A percentile compares a stretch with the other conserved stretches of the same genome.
These are phyloP conservation scores for Salix koriyanagi DNA, from an alignment of 345 rosid genomes.

Conservation along the genomic window DNA sequence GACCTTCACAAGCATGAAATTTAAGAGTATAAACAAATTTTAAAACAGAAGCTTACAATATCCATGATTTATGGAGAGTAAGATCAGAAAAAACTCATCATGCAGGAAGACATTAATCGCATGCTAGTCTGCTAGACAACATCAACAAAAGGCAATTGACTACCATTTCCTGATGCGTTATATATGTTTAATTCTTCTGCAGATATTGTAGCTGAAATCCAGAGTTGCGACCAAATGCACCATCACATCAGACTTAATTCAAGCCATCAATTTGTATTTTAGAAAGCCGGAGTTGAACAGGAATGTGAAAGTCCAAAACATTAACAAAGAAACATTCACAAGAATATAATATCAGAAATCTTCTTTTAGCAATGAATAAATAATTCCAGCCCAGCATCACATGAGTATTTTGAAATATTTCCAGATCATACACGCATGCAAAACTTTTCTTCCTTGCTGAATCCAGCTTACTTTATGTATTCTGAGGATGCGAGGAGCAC, in stretches of 20 bases:
- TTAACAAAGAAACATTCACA: background rate
- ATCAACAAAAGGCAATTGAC: background rate
- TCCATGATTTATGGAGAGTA: background rate
- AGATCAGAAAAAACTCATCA: background rate
- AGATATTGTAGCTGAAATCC: background rate
- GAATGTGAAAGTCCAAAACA: background rate
- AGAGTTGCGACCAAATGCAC: background rate
- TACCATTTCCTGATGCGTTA: background rate
- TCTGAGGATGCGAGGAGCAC: slow-evolving; percentile 98
- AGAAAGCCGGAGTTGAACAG: background rate
- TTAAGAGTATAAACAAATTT: background rate
- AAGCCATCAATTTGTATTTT: background rate
- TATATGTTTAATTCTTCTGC: background rate
- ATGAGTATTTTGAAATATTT: background rate
- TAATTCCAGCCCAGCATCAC: background rate
- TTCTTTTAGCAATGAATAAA: background rate
- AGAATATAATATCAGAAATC: background rate
- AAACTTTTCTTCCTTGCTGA: slow-evolving; percentile 1
- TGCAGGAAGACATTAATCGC: background rate
- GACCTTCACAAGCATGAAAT: background rate
- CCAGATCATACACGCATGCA: background rate
- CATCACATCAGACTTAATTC: background rate
- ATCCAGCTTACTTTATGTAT: slow-evolving; percentile 71
- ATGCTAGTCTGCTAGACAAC: background rate
- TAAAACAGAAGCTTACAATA: background rate